Evolutionary conservation across 192 early-diverging fungal genomes (phyloP), one percentile per base, ranked within the genome.

Genomic region (Backusella liffmaniae): DNA sequence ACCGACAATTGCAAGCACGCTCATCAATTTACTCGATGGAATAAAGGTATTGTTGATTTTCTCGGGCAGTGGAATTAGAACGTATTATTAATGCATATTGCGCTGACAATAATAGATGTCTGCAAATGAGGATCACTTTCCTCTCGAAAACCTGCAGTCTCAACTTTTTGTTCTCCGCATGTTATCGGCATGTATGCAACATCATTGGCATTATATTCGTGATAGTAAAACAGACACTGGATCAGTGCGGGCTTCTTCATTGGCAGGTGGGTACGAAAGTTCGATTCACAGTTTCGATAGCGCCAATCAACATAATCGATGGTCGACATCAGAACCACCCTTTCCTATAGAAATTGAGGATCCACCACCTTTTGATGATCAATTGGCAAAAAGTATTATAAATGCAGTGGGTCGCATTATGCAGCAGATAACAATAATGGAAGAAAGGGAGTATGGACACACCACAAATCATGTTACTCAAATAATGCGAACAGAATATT

Each of bases 101-200:
- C 29, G 32, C 66, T 49, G 51, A 34, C 44, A 44, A 73, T 32
- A 2, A 32, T 83, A 78, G 67, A 80, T 83, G 49, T 80, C 72
- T 68, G 30, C 84, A 1, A 74, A 83, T n/a, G 91, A 93, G 53
- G 84, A 89, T 21, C 74, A 73, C 73, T 79, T 89, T n/a, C 87
- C 91, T 4, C 76, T 83, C 32, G 87, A 95, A 51, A 86, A 91
- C 34, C 88, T 95, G 76, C 94, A 98, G 76, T 96, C 95, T 18
- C 95, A 96, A 79, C 86, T 95, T 12, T 94, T 96, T 76, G 80
- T 96, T 15, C 86, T 96, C 67, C 87, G 92, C 72, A 85, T 98
- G 49, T 82, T 96, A 30, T 93, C 92, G 3, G 91, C 91, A 72
- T 95, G 95, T 79, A 94, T 95, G 91, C 90, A 93, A 41, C 91